Evolutionary conservation across 768 basidiomycete species (phyloP), one percentile per base, ranked within the genome.

Genomic region (Naganishia onofrii): DNA sequence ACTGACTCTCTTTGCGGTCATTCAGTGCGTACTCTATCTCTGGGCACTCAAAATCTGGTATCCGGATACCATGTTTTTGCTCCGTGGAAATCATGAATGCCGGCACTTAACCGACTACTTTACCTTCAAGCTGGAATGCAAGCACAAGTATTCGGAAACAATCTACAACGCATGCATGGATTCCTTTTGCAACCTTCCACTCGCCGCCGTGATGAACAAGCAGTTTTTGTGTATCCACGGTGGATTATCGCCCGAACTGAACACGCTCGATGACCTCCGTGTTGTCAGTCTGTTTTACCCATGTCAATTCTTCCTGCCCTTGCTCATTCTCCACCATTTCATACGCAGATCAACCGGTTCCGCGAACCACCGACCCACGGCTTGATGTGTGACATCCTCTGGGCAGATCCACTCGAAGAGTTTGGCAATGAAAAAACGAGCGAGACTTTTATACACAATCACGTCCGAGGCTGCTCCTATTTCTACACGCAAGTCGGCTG

Each of bases 11-110:
- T 4, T 23, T 32, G 9, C 23, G 15, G 12, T 68, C 8, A 29
- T 3, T 0, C 77, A 98, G 94, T 98, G 95, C 79, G 95, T 98
- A 23, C 84, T 98, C 55, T 99, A 99, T 81, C 86, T 99, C 32
- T 99, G 94, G 94, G 87, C 93, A 1, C 85, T 99, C 81, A 99
- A 99, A 84, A 97, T 99, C 80, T 97, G 95, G 93, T 98, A 97
- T 81, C 96, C 96, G 64, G 88, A 94, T 75, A 96, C 94, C 31
- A 85, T 98, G 44, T 97, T 95, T 85, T 87, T 99, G 48, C 86
- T 99, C 42, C 91, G 96, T 60, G 96, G 96, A 58, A 99, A 99
- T 77, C 96, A 99, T 81, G 96, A 99, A 84, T 99, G 96, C 80
- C 88, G 96, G 58, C 96, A 98, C 83, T 83, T 98, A 80, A 99